Evolutionary conservation across 2,329 filamentous ascomycete species (phyloP), one percentile per base, ranked within the genome.

Genomic region (Teratosphaeria destructans): DNA sequence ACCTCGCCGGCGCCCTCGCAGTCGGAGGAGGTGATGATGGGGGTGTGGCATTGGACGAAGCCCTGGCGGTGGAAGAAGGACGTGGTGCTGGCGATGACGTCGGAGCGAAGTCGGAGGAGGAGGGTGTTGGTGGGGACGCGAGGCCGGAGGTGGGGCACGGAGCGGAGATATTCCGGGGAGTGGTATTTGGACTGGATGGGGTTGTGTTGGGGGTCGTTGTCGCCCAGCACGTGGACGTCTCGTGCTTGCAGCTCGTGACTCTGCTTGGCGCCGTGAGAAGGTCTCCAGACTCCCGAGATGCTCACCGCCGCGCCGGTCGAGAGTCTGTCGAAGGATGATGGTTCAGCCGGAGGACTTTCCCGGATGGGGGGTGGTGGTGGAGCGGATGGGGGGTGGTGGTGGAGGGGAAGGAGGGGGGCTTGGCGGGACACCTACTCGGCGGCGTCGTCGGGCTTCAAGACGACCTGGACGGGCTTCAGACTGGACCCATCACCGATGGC

Each of bases 151-250:
- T 99, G 94, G 56, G 93, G 90, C 57, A 96, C 82, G 12, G 88
- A 88, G 60, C 94, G 88, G 62, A 99, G 83, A 73, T 88, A 97
- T 71, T 97, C 93, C 56, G 88, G 80, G 5, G 87, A 90, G 67
- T 96, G 92, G 67, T 94, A 96, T 76, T 97, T 97, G 75, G 96
- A 96, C 75, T 99, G 94, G 27, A 99, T 84, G 3, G 94, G 94
- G 71, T 90, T 95, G 63, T 86, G 89, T 89, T 97, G 83, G 66
- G 90, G 81, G 77, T 96, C 86, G 57, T 91, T 89, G 49, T 84
- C 77, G 54, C 93, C 94, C 52, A 95, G 75, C 26, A 95, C 73
- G 53, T 83, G 81, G 55, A 94, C 82, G 37, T 81, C 74, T 26
- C 81, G 79, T 59, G 90, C 89, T 69, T 89, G 85, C 56, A 99